Evolutionary conservation across 1,284 basidiomycete species (phyloP).

Genomic region (Cryptococcus depauperatus): DNA sequence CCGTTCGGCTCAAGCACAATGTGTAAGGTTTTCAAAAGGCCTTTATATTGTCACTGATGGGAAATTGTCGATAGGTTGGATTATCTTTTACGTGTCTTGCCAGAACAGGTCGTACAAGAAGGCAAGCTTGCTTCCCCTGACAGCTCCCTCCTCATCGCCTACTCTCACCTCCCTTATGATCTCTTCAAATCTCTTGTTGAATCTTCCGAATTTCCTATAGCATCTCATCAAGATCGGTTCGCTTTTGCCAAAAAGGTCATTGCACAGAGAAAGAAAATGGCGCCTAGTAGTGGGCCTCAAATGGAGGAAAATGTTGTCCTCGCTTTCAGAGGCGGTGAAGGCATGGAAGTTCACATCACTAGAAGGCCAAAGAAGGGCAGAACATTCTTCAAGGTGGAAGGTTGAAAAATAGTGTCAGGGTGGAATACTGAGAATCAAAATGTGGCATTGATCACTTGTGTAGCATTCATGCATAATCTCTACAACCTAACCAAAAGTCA

Average conservation of each 20-base stretch:
- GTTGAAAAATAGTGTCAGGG: slow-evolving; percentile 25
- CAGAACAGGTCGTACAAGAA: slow-evolving; percentile 38
- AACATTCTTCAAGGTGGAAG: slow-evolving; percentile 77
- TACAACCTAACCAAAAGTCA: slow-evolving; percentile 28
- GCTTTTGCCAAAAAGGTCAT: slow-evolving; percentile 82
- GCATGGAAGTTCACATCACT: slow-evolving; percentile 72
- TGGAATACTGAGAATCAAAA: not conserved
- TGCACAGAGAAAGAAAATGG: slow-evolving; percentile 62
- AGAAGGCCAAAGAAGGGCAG: slow-evolving; percentile 62
- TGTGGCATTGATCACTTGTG: not conserved
- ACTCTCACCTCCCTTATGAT: slow-evolving; percentile 43
- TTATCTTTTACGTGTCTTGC: slow-evolving; percentile 65
- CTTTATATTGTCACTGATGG: not conserved
- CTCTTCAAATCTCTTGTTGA: slow-evolving; percentile 41
- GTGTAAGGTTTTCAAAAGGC: slow-evolving; percentile 20
- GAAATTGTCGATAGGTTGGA: slow-evolving; percentile 61
- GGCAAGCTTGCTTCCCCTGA: slow-evolving; percentile 9
- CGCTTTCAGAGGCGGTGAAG: slow-evolving; percentile 60
- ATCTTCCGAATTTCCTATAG: slow-evolving; percentile 31
- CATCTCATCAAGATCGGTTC: slow-evolving; percentile 70
- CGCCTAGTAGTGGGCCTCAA: slow-evolving; percentile 37
- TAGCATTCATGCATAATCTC: slow-evolving; percentile 3
- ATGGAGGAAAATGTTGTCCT: slow-evolving; percentile 68
- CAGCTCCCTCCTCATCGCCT: slow-evolving; percentile 29
- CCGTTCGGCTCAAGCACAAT: slow-evolving; percentile 26